These are phyloP conservation scores for Aethionema arabicum DNA, from an alignment of 345 rosid genomes.

Conservation along the genomic window DNA sequence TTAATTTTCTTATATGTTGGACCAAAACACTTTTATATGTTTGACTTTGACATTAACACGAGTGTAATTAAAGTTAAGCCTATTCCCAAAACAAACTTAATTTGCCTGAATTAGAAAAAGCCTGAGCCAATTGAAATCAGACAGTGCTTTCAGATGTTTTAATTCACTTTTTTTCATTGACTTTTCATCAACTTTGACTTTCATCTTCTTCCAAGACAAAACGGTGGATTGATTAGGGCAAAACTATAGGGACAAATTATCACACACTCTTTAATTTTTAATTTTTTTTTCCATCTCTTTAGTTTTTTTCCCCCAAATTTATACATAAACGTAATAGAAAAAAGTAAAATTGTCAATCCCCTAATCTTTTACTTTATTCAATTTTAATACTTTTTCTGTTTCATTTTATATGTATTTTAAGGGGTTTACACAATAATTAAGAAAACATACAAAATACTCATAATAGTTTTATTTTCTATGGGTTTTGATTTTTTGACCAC, in stretches of 20 bases:
- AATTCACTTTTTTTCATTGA: not conserved
- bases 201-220: slow-evolving; percentile 16
- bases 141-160: not conserved
- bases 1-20: not conserved
- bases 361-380: too few relatives aligned
- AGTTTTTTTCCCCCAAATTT: too few relatives aligned
- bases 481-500: too few relatives aligned
- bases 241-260: not conserved
- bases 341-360: too few relatives aligned
- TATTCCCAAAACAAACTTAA: slow-evolving; percentile 25
- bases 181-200: slow-evolving; percentile 2
- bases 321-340: too few relatives aligned
- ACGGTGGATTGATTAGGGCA: not conserved
- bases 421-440: too few relatives aligned
- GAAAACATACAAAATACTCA: too few relatives aligned
- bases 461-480: too few relatives aligned
- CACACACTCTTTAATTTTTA: too few relatives aligned
- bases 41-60: slow-evolving; percentile 19
- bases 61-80: slow-evolving; percentile 13
- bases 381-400: too few relatives aligned
- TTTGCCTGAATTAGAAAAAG: slow-evolving; percentile 16
- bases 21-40: slow-evolving; percentile 19
- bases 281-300: too few relatives aligned
- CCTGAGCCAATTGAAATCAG: slow-evolving; percentile 27
- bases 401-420: too few relatives aligned